These are phyloP conservation scores for Phytophthora colocasiae DNA, from an alignment of 352 stramenopile genomes.

Conservation along the genomic window DNA sequence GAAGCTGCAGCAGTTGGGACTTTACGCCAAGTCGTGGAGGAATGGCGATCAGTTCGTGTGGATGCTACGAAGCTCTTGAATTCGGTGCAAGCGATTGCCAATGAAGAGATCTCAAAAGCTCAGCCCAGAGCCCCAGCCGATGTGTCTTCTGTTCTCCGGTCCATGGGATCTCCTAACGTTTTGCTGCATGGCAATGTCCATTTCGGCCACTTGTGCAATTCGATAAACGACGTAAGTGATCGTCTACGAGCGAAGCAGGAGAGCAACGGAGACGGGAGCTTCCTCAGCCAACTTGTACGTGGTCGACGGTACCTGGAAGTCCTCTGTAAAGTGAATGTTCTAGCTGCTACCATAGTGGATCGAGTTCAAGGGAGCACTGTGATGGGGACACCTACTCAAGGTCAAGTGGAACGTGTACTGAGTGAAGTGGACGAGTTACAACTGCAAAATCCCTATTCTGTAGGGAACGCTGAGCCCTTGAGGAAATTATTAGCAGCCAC, in stretches of 20 bases:
- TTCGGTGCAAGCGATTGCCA: slow-evolving; percentile 28
- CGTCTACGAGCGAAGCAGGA: slow-evolving; percentile 29
- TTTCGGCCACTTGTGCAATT: slow-evolving; percentile 22
- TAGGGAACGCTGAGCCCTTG: slow-evolving; percentile 54
- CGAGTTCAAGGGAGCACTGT: slow-evolving; percentile 13
- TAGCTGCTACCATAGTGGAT: slow-evolving; percentile 31
- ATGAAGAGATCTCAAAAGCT: slow-evolving; percentile 21
- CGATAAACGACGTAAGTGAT: slow-evolving; percentile 14
- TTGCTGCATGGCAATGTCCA: slow-evolving; percentile 33
- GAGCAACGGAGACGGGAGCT: slow-evolving; percentile 13
- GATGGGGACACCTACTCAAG: slow-evolving; percentile 29
- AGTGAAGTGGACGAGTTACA: slow-evolving; percentile 36
- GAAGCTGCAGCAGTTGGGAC: slow-evolving; percentile 26
- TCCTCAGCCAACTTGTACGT: slow-evolving; percentile 22
- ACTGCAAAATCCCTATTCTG: slow-evolving; percentile 12
- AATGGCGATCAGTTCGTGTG: slow-evolving; percentile 38
- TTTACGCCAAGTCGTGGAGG: slow-evolving; percentile 33
- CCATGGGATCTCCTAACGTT: slow-evolving; percentile 27
- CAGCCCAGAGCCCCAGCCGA: slow-evolving; percentile 9
- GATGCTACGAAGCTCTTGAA: slow-evolving; percentile 32
- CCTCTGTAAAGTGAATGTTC: slow-evolving; percentile 39
- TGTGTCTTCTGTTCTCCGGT: slow-evolving; percentile 16
- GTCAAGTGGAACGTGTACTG: slow-evolving; percentile 42
- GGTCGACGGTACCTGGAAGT: slow-evolving; percentile 38
- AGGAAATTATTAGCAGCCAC: slow-evolving; percentile 43